Percentiles rank a stretch among this genome's conserved stretches.
Conservation (phyloP, 2,329 filamentous ascomycete species). For the Trichoderma afroharzianum region DNA sequence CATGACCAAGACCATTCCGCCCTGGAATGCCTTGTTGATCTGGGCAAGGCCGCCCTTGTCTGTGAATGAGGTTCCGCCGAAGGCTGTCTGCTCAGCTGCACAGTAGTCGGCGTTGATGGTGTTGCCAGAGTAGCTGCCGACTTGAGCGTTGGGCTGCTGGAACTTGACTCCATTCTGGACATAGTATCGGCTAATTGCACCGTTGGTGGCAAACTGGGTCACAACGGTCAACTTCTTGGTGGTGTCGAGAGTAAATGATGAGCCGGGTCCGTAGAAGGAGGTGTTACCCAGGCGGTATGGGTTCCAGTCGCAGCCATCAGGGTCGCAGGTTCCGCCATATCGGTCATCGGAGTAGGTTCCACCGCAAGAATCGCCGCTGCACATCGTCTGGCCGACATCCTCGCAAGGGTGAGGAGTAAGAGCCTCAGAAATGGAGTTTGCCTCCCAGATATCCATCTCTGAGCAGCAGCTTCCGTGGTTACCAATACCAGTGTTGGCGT, state of each 20-base stretch:
- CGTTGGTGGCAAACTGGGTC: slow-evolving; percentile 58
- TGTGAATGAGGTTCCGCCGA: slow-evolving; percentile 54
- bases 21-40: slow-evolving; percentile 47
- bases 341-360: slow-evolving; percentile 51
- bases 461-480: slow-evolving; percentile 54
- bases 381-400: slow-evolving; percentile 46
- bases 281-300: slow-evolving; percentile 62
- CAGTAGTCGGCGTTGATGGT: slow-evolving; percentile 58
- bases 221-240: slow-evolving; percentile 60
- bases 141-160: slow-evolving; percentile 52
- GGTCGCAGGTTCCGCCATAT: slow-evolving; percentile 62
- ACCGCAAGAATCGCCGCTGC: slow-evolving; percentile 49
- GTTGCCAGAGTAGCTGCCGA: slow-evolving; percentile 40
- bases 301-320: slow-evolving; percentile 70
- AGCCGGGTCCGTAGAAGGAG: slow-evolving; percentile 57
- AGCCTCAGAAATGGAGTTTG: slow-evolving; percentile 62
- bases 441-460: slow-evolving; percentile 64
- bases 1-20: slow-evolving; percentile 47
- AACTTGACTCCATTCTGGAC: slow-evolving; percentile 52
- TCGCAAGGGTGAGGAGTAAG: slow-evolving; percentile 64
- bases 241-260: slow-evolving; percentile 56
- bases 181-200: slow-evolving; percentile 62
- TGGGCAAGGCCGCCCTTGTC: slow-evolving; percentile 53
- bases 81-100: slow-evolving; percentile 52
- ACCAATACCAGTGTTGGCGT: slow-evolving; percentile 53